Base-by-base conservation (phyloP, 2,329 filamentous ascomycete species). In the Talaromyces sp. region DNA sequence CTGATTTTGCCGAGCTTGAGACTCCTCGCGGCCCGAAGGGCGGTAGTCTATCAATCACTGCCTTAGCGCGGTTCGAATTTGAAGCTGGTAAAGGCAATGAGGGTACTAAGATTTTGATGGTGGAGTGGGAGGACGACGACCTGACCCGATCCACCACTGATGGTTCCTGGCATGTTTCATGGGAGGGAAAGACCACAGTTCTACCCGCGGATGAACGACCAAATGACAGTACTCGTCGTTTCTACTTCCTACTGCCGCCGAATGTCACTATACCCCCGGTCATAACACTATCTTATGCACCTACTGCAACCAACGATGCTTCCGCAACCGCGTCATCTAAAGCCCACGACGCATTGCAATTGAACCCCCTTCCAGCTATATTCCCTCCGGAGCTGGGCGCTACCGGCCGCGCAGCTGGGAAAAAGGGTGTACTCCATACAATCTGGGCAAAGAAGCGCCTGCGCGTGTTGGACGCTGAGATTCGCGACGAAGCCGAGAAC, bases 101-200 rank as follows among this genome's bases (percentile, higher is more conserved):
- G 60, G 91, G 91, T 36, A 95, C 90, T 57, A 96, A 96, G 77
- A 87, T 96, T 58, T 77, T 96, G 63, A 94, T 96, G 90, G 87
- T 96, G 35, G 91, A 96, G 71, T 96, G 91, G 91, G 86, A 90
- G 68, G 84, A 87, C 47, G 81, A 82, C 60, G 76, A 80, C 54
- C 71, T 75, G 37, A 79, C 75, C 2, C 72, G 76, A 47, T 72
- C 73, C 10, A 59, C 42, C 1, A 22, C 54, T 0, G 62, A 62
- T 0, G 82, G 80, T 2, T 81, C 81, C 54, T 96, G 91, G 91
- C 83, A 88, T 53, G 86, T 96, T 17, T 87, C 85, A 2, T 96
- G 91, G 91, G 85, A 91, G 37, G 88, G 89, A 40, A 95, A 94
- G 71, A 84, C 81, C 24, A 86, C 86, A 1, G 83, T 89, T 16